Evolutionary conservation across 208 protist genomes (phyloP), one percentile per base, ranked within the genome.

Genomic region (Leishmania major): DNA sequence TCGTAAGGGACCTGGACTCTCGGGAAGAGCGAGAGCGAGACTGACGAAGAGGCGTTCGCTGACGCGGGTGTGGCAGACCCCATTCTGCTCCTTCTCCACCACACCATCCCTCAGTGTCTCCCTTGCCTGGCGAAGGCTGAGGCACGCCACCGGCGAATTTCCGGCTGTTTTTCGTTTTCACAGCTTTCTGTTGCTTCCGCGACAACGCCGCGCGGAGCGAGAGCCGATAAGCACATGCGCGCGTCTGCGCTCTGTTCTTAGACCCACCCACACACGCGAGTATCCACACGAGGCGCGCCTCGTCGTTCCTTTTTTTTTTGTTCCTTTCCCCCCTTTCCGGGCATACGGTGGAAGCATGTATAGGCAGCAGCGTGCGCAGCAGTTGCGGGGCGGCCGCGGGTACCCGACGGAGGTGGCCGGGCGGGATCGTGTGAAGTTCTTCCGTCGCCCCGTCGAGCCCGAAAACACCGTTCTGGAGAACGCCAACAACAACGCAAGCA

Each of bases 401-500:
- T 96, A 90, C 83, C 73, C 83, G 19, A 93, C 93, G 37, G 94
- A 98, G 88, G 78, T 97, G 40, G 93, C 85, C 6, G 96, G 96
- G 49, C 88, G 96, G 8, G 96, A 98, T 70, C 94, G 94, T 8
- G 89, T 92, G 64, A 94, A 93, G 72, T 98, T 96, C 80, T 98
- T 98, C 75, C 91, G 93, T 1, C 90, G 92, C 3, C 94, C 96
- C 25, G 89, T 96, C 3, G 94, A 96, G 77, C 81, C 88, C 7
- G 78, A 85, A 49, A 86, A 87, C 60, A 84, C 75, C 19, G 75
- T 82, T 13, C 60, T 80, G 1, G 70, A 79, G 70, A 84, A 88
- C 64, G 31, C 75, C 25, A 43, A 70, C 80, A 60, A 62, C 17
- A 77, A 79, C 28, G 45, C 59, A 17, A 72, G 78, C 71, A 59